These are phyloP conservation scores for Teratosphaeria epicoccoides DNA, from an alignment of 2,329 filamentous ascomycete species.

Conservation along the genomic window DNA sequence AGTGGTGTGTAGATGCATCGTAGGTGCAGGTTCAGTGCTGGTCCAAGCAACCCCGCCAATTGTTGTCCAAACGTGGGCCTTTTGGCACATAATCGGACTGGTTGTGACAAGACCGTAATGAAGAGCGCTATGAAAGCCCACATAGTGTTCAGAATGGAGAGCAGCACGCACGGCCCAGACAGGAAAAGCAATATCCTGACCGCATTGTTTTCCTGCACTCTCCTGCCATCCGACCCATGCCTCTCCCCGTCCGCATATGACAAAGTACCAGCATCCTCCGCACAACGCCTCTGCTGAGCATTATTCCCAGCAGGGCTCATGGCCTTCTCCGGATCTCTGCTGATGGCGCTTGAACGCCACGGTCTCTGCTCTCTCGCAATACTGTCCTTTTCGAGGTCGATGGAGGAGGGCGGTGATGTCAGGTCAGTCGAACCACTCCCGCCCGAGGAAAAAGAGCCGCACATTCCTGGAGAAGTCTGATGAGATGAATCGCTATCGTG, in stretches of 20 bases:
- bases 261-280: conserved; percentile 7
- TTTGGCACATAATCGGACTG: conserved; percentile 44
- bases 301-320: conserved; percentile 8
- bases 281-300: conserved; percentile 2
- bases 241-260: conserved; percentile 19
- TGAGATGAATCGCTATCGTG: conserved; percentile 6
- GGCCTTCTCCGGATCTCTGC: conserved; percentile 18
- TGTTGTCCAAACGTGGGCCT: conserved; percentile 39
- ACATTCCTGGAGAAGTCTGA: conserved; percentile 2
- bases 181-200: conserved; percentile 41
- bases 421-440: conserved; percentile 10
- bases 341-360: conserved; percentile 3
- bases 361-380: conserved; percentile 7
- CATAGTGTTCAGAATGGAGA: conserved; percentile 43
- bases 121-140: conserved; percentile 45
- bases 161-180: conserved; percentile 42
- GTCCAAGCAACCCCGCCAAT: conserved; percentile 42
- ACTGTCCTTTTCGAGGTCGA: conserved; percentile 23
- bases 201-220: conserved; percentile 34
- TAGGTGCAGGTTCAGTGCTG: conserved; percentile 43
- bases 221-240: conserved; percentile 28
- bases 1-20: conserved; percentile 36
- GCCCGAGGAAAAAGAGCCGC: conserved; percentile 19
- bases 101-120: conserved; percentile 41
- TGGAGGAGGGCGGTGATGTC: conserved; percentile 19